These are phyloP conservation scores for Lindgomyces ingoldianus DNA, from an alignment of 495 filamentous ascomycete species.

Conservation along the genomic window DNA sequence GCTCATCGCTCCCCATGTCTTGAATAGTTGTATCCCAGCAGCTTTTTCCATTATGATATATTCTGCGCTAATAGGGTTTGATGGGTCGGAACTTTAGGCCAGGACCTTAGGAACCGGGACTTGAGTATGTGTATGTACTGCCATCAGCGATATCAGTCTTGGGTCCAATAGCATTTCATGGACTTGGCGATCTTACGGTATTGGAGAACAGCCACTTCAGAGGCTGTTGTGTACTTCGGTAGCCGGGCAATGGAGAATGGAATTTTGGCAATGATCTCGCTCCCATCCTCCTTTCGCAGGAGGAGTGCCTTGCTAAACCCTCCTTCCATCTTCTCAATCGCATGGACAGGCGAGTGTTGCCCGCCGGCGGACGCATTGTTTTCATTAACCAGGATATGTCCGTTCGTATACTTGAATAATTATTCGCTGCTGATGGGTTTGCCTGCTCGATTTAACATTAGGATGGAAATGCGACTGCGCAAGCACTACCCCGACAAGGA, in stretches of 20 bases:
- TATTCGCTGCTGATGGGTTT: no score
- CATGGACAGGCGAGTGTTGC: no score
- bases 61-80: not conserved
- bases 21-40: conserved; percentile 45
- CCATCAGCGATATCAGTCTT: no score
- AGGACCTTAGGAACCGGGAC: not conserved
- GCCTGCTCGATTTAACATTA: no score
- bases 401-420: no score
- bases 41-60: not conserved
- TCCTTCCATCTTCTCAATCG: conserved; percentile 48
- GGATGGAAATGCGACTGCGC: no score
- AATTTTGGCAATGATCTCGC: conserved; percentile 47
- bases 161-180: not conserved
- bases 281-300: conserved; percentile 43
- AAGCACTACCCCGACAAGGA: no score
- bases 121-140: not conserved
- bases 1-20: conserved; percentile 39
- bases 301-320: conserved; percentile 49
- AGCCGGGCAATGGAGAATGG: conserved; percentile 27
- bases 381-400: no score
- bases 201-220: not conserved
- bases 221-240: not conserved
- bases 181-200: not conserved
- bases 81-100: not conserved
- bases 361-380: no score